Base-by-base conservation (phyloP, 2,329 filamentous ascomycete species). In the Pseudogymnoascus sp. region DNA sequence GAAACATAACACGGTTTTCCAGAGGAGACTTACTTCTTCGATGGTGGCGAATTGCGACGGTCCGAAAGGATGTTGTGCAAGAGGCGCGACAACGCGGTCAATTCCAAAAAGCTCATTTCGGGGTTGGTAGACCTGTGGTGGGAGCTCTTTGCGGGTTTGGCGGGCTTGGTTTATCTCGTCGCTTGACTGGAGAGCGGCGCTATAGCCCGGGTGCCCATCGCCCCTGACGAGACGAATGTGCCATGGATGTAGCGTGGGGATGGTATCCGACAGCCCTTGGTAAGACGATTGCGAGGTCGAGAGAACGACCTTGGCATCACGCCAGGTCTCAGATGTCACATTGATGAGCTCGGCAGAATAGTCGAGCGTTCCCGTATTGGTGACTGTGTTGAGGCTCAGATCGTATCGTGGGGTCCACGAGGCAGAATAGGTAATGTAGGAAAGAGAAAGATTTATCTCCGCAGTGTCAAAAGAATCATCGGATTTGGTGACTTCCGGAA, bases 331-430 rank as follows among this genome's bases (percentile, higher is more conserved):
- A 0, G 77, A 77, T 2, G 78, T 80, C 12, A 72, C 73, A 67
- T 84, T 79, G 21, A 76, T 78, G 33, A 81, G 76, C 59, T 85
- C 81, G 40, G 85, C 85, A 21, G 77, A 75, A 65, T 82, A 82
- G 18, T 77, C 73, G 44, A 82, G 71, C 4, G 69, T 60, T 2
- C 73, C 74, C 4, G 66, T 70, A 8, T 67, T 65, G 16, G 72
- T 71, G 38, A 70, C 65, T 3, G 73, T 74, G 60, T 73, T 72
- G 11, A 82, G 74, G n/a, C 71, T 75, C 35, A 82, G 68, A 64
- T 82, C 78, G 65, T 82, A 82, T 14, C 78, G 75, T 35, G 79
- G 77, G 8, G 70, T 70, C 79, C 79, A 82, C 1, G 68, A 76
- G 0, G 78, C 78, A 21, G 74, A 69, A 42, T 70, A 69, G 4